Base-by-base conservation (phyloP, 2,329 filamentous ascomycete genomes). In the Juglanconis sp. region DNA sequence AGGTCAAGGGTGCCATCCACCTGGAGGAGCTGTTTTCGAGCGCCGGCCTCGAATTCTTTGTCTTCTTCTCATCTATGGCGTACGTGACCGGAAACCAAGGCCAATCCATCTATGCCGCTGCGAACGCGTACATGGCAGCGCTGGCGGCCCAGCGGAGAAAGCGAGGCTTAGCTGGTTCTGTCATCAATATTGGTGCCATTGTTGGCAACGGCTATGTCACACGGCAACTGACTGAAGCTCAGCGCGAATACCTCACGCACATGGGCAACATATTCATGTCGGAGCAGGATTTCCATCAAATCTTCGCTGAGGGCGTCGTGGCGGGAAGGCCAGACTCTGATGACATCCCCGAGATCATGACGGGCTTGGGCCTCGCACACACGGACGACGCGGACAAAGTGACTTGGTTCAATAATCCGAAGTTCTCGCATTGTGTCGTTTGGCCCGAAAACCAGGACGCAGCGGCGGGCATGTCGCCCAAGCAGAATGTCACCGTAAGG, bases 261-360 rank as follows among this genome's bases (percentile, higher is more conserved):
- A 5, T 57, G n/a, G 62, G 59, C 2, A 44, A 53, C 44, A 46
- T 53, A 35, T 52, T 42, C 6, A 44, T 68, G 6, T 67, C 64
- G 0, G 78, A 79, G 62, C 59, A 64, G 3, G 77, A 79, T 24
- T 67, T 79, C 4, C 75, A 76, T 57, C 68, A 75, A 11, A 59
- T 74, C 9, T 75, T 81, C 49, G 74, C 75, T 1, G 76, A 81
- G 61, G 75, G 72, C 1, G 71, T 81, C 4, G 48, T 73, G 5
- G 31, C 48, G 15, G 56, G 56, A n/a, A 48, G 42, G 32, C 48
- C 40, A 5, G 38, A 47, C n/a, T 46, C 48, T 10, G 49, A 40
- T 38, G 38, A 34, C 17, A 47, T 40, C 10, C 38, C 38, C 8
- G 56, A 58, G 56, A 44, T 61, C n/a, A 36, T 49, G 15, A 44